phyloP scores from a whole-genome alignment of 768 basidiomycete species.

The Baorangia bicolor region DNA sequence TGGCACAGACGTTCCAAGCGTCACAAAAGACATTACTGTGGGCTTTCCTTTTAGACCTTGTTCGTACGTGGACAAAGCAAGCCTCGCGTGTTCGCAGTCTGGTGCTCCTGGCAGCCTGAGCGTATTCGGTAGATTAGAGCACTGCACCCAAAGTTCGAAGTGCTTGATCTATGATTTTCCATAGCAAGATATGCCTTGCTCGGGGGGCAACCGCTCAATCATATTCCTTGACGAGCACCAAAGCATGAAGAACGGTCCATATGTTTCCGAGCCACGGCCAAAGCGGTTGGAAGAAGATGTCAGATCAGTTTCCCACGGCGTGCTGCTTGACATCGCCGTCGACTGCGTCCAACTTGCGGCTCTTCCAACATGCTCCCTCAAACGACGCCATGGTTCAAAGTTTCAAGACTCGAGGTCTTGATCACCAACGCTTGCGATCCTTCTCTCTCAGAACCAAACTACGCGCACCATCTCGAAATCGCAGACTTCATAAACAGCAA shows the following conservation, averaged over 20 bases:
- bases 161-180: background rate
- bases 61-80: background rate
- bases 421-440: conserved; percentile 87
- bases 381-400: conserved; percentile 51
- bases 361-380: conserved; percentile 46
- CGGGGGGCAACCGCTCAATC: background rate
- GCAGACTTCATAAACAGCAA: conserved; percentile 92
- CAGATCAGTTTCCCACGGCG: background rate
- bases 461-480: conserved; percentile 88
- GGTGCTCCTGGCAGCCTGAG: background rate
- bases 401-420: conserved; percentile 67
- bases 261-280: too few species aligned
- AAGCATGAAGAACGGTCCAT: background rate
- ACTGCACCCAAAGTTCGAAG: background rate
- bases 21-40: background rate
- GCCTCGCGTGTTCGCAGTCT: background rate
- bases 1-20: background rate
- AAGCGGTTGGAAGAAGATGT: too few species aligned
- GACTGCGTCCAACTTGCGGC: background rate
- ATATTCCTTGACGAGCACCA: too few species aligned
- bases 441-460: conserved; percentile 83
- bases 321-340: background rate
- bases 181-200: too few species aligned
- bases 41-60: background rate
- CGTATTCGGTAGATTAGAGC: background rate